These are phyloP conservation scores for Diplodia seriata DNA, from an alignment of 2,329 filamentous ascomycete species.

Conservation along the genomic window DNA sequence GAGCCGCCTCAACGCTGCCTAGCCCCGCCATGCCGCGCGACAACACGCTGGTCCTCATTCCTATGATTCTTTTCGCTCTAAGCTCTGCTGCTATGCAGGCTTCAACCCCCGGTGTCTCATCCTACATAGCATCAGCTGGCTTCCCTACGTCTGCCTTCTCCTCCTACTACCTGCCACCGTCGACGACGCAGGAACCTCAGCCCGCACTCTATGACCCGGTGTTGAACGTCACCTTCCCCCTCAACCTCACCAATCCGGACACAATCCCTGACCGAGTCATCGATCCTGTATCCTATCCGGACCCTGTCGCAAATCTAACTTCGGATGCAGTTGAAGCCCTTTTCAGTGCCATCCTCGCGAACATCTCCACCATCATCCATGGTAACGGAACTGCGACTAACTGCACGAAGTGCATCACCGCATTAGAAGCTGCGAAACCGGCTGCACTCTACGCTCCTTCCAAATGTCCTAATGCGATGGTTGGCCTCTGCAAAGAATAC, in stretches of 20 bases:
- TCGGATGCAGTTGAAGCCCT: slow-evolving; percentile 50
- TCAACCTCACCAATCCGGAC: slow-evolving; percentile 62
- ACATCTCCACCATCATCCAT: slow-evolving; percentile 56
- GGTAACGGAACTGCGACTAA: slow-evolving; percentile 47
- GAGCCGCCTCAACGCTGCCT: too few relatives aligned
- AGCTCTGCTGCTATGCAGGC: slow-evolving; percentile 4
- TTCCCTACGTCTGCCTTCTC: slow-evolving; percentile 61
- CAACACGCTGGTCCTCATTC: neutral
- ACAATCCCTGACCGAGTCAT: slow-evolving; percentile 57
- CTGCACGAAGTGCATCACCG: slow-evolving; percentile 62
- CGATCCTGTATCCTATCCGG: slow-evolving; percentile 61
- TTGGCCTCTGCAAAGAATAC: slow-evolving; percentile 59
- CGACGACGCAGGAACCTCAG: slow-evolving; percentile 59
- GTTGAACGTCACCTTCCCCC: slow-evolving; percentile 61
- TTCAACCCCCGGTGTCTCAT: slow-evolving; percentile 44
- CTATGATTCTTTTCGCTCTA: slow-evolving; percentile 43
- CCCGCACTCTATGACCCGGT: slow-evolving; percentile 62
- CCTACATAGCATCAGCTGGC: slow-evolving; percentile 54
- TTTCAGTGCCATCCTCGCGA: slow-evolving; percentile 51
- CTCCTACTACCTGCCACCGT: slow-evolving; percentile 57
- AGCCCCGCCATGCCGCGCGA: too few relatives aligned
- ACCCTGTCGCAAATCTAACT: slow-evolving; percentile 55
- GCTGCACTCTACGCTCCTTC: slow-evolving; percentile 59
- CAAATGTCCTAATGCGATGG: slow-evolving; percentile 59
- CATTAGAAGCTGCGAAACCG: slow-evolving; percentile 58